Conservation (phyloP, 2,329 filamentous ascomycete species). For the Fusarium udum region DNA sequence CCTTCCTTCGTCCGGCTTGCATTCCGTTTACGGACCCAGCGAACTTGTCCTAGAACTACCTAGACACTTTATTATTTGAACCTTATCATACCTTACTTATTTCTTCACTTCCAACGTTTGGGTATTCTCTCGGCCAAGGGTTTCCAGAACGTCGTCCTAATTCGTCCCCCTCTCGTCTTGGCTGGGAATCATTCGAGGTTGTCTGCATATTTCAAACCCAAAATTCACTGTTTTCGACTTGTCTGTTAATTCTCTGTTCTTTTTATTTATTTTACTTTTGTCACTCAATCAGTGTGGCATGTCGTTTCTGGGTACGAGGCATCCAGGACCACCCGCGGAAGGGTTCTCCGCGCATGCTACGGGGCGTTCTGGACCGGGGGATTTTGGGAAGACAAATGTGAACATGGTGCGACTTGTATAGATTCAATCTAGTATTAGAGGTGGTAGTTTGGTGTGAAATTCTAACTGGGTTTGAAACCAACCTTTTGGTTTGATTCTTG, state of each 20-base stretch:
- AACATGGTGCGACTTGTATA: slow-evolving; percentile 45
- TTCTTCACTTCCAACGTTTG: slow-evolving; percentile 39
- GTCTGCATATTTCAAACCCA: slow-evolving; percentile 31
- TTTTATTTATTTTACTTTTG: slow-evolving; percentile 17
- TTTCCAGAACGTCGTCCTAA: slow-evolving; percentile 39
- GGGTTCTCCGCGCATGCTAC: slow-evolving; percentile 43
- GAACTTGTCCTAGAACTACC: slow-evolving; percentile 42
- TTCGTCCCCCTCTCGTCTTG: slow-evolving; percentile 29
- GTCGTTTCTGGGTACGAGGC: slow-evolving; percentile 44
- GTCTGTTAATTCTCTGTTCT: slow-evolving; percentile 30
- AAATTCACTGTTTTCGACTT: slow-evolving; percentile 21
- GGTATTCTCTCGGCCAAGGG: slow-evolving; percentile 40
- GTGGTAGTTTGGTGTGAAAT: slow-evolving; percentile 43
- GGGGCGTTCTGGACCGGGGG: slow-evolving; percentile 43
- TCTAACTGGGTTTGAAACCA: slow-evolving; percentile 39
- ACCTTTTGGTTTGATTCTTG: neutral
- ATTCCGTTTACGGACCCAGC: slow-evolving; percentile 38
- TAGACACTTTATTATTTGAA: slow-evolving; percentile 45
- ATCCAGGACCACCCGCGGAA: slow-evolving; percentile 41
- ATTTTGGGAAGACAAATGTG: slow-evolving; percentile 45
- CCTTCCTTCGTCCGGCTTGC: slow-evolving; percentile 33
- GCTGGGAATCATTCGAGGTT: slow-evolving; percentile 30
- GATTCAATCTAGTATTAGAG: slow-evolving; percentile 46
- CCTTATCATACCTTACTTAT: slow-evolving; percentile 35
- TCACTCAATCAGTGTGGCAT: slow-evolving; percentile 39